Base-by-base conservation (phyloP, 1,284 basidiomycete genomes). In the Cutaneotrichosporon curvatum region DNA sequence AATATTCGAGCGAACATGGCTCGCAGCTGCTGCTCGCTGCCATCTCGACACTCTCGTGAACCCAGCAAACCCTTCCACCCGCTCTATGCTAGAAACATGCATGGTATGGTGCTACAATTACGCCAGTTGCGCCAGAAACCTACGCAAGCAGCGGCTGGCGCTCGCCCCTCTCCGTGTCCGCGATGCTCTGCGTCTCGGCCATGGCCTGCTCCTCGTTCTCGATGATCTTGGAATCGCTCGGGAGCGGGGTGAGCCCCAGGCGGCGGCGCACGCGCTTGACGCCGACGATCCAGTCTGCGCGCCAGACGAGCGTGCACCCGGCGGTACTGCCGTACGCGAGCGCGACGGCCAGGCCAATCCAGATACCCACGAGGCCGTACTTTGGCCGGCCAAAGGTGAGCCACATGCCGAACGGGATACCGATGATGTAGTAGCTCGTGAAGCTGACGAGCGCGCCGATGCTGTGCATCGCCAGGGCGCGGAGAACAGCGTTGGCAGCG, bases 401-500 rank as follows among this genome's bases (percentile, higher is more conserved):
- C 57, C 71, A 72, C 28, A 76, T 58, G 20, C 75, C 73, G 30
- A 74, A 57, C 0, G 75, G 75, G 7, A 77, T 68, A 19, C 70
- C 71, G 45, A 74, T 65, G 43, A 74, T 56, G 55, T 76, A 76
- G 61, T 76, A 76, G 5, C 70, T 68, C 0, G 72, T 70, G 41
- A 76, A 57, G 59, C 75, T 76, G 65, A 76, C 70, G 20, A 71
- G 53, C 0, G 75, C 75, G 28, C 75, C 74, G 10, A 68, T 67
- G 2, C 69, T 62, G 58, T 76, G 73, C 22, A 84, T 83, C 2
- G 88, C 88, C 21, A 81, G 74, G 1, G 87, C 81, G 36, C 89
- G 79, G 37, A 94, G 72, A 53, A 92, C 80, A 3, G 88, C 85
- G 12, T 78, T 78, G 1, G 82, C 78, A 6, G 88, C 80, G 1